Evolutionary conservation across 768 basidiomycete species (phyloP), one percentile per base, ranked within the genome.

Genomic region (Neoboletus subvelutipes): DNA sequence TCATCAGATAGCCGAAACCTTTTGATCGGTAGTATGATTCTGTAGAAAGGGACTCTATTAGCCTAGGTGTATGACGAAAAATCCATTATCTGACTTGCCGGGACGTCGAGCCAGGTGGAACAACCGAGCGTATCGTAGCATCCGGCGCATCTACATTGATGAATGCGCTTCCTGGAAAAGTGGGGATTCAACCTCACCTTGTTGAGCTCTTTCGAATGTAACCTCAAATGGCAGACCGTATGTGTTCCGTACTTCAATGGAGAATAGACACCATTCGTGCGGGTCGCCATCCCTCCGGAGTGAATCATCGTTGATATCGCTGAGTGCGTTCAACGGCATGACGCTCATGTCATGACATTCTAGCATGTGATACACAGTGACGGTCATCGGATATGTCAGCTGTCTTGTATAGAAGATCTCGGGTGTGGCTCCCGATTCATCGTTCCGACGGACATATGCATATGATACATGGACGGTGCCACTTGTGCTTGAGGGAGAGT

Each of bases 311-410:
- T 46, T 62, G 55, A 57, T 62, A 36, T 63, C 62, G 45, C 66
- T 65, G 45, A 64, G 61, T 49, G 60, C 46, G 36, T 61, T 54
- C 57, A 91, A 84, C 15, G 90, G 85, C 36, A 93, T 73, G 58
- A 97, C 77, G 61, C 92, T 87, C 85, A 98, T 88, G 39, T 80
- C 79, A 60, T 87, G 81, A 64, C 91, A 92, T 70, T 96, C 92
- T 29, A 98, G 83, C 79, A 95, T 95, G 63, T 92, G 91, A 69
- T 98, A 97, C 13, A 98, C 97, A 4, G 95, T 96, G 56, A 97
- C 90, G 65, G 90, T 80, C 60, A 98, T 80, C 5, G 95, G 94
- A 67, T 93, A 93, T 31, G 87, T 83, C 51, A 98, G 72, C 66
- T 92, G 93, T 26, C 97, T 88, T 28, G 92, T 86, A 67, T 94